A percentile compares a stretch with the other conserved stretches of the same genome.
Conservation (phyloP, 2,329 filamentous ascomycete genomes). For the Exophiala xenobiotica region DNA sequence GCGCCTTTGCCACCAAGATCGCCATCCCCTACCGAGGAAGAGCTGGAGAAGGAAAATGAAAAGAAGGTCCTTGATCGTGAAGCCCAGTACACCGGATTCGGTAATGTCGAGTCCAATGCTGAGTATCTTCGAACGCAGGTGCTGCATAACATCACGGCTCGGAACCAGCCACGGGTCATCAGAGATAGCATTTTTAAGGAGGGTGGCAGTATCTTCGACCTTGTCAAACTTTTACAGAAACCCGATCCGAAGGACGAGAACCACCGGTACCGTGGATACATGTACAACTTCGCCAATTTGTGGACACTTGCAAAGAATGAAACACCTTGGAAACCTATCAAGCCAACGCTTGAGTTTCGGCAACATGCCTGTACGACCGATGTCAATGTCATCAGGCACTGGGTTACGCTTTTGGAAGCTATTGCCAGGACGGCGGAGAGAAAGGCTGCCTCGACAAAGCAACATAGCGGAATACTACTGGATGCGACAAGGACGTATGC, state of each 20-base stretch:
- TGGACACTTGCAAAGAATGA: slow-evolving; percentile 12
- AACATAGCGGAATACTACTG: background rate
- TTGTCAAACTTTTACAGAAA: slow-evolving; percentile 12
- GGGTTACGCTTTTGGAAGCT: slow-evolving; percentile 25
- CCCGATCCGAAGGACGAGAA: slow-evolving; percentile 1
- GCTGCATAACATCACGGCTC: background rate
- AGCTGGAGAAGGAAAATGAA: slow-evolving; percentile 19
- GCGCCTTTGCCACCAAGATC: background rate
- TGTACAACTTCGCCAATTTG: slow-evolving; percentile 26
- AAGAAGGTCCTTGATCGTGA: slow-evolving; percentile 13
- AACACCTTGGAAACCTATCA: slow-evolving; percentile 19
- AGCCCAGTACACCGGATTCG: slow-evolving; percentile 19
- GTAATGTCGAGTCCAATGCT: slow-evolving; percentile 21
- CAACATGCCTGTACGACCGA: slow-evolving; percentile 26
- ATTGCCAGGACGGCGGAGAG: slow-evolving; percentile 19
- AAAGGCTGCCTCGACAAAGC: slow-evolving; percentile 13
- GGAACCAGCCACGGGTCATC: background rate
- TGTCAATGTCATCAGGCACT: slow-evolving; percentile 15
- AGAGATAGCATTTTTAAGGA: slow-evolving; percentile 17
- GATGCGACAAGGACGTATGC: slow-evolving; percentile 8
- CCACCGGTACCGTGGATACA: slow-evolving; percentile 17
- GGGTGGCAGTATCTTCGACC: slow-evolving; percentile 13
- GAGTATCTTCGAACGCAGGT: slow-evolving; percentile 7
- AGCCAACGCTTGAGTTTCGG: slow-evolving; percentile 27
- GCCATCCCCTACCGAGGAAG: slow-evolving; percentile 10